Percentiles rank a stretch among this genome's conserved stretches.
These are phyloP conservation scores for Madurella fahalii DNA, from an alignment of 2,329 filamentous ascomycete genomes.

Conservation along the genomic window DNA sequence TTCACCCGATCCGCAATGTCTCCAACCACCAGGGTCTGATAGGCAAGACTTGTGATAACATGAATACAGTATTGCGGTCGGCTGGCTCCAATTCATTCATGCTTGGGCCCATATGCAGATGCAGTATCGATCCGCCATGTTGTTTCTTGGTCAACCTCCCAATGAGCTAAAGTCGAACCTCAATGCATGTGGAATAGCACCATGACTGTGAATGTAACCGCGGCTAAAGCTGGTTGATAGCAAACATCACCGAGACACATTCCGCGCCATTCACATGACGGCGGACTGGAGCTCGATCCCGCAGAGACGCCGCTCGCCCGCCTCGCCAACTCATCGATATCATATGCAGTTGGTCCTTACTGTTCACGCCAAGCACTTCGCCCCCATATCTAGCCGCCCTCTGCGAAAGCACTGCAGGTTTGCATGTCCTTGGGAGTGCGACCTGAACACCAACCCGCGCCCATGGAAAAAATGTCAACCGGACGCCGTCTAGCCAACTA, in stretches of 20 bases:
- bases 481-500: conserved; percentile 11
- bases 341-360: conserved; percentile 6
- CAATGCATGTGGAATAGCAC: too few species aligned
- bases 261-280: conserved; percentile 11
- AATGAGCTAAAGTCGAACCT: too few species aligned
- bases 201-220: too few species aligned
- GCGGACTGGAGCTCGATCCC: background rate
- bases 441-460: background rate
- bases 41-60: too few species aligned
- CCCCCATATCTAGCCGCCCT: too few species aligned
- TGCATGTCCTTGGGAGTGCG: background rate
- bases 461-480: conserved; percentile 14
- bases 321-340: background rate
- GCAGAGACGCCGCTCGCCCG: background rate
- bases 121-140: too few species aligned
- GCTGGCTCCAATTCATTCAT: too few species aligned
- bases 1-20: too few species aligned
- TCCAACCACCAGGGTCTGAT: too few species aligned
- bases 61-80: too few species aligned
- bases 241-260: background rate
- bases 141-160: too few species aligned
- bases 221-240: background rate
- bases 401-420: background rate
- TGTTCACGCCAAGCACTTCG: background rate
- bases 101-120: too few species aligned